Base-by-base conservation (phyloP, 2,329 filamentous ascomycete genomes). In the Trichoderma harzianum region DNA sequence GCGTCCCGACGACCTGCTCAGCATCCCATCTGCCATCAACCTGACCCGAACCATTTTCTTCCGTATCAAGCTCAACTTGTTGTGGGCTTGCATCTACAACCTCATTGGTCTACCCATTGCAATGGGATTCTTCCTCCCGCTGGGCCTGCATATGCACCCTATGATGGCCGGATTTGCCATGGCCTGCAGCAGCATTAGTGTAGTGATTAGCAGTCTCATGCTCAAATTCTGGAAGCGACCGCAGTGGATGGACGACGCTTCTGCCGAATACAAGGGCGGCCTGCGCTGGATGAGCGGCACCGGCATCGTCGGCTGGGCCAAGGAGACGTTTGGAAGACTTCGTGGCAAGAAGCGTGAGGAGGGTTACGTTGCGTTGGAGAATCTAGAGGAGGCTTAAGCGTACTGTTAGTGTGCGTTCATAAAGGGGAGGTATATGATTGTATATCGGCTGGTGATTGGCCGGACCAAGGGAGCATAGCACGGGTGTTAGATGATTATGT, bases 111-210 rank as follows among this genome's bases (percentile, higher is more conserved):
- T 99, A 16, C 96, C 96, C 3, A 97, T 99, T 77, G 96, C 96
- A 53, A 98, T 98, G 96, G 96, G 96, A 28, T 84, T 98, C 77
- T 97, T 98, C 84, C 85, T 99, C 5, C 95, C 96, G 1, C 90
- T 97, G 75, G 96, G 95, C 36, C 89, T 93, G 73, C 91, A 94
- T 77, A 85, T 98, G 75, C 96, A 97, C 76, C 95, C 96, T 28
- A 95, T 98, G 91, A 94, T 95, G 64, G 96, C 96, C 1, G 95
- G 94, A 24, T 94, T 93, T 4, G 96, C 96, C 64, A 98, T 99
- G 95, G 95, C 95, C 1, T 90, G 88, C 75, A 96, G 92, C 72
- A 95, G 92, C 75, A 94, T 99, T 61, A 96, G 92, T 72, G 96
- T 99, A 5, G 95, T 98, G 0, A 85, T 91, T 6, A 95, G 91